These are phyloP conservation scores for Agroathelia rolfsii DNA, from an alignment of 1,284 basidiomycete species.

Conservation along the genomic window DNA sequence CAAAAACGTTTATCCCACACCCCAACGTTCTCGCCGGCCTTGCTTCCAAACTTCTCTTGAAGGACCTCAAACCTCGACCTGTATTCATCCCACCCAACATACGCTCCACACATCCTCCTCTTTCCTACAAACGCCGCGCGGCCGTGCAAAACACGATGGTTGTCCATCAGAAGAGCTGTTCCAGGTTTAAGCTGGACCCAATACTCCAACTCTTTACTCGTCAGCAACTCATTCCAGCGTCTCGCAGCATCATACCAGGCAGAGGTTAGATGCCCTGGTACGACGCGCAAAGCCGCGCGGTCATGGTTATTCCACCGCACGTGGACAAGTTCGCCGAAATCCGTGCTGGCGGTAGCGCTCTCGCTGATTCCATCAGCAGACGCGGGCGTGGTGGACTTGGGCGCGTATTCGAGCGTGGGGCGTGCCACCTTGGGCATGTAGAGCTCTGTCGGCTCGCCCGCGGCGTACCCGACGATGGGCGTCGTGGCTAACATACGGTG, in stretches of 20 bases:
- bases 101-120: constrained; percentile 91
- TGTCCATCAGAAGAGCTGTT: constrained; percentile 84
- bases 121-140: constrained; percentile 83
- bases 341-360: too few species aligned
- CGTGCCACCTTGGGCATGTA: too few species aligned
- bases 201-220: constrained; percentile 77
- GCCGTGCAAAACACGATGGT: constrained; percentile 91
- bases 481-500: constrained; percentile 67
- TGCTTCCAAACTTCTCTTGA: constrained; percentile 38
- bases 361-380: too few species aligned
- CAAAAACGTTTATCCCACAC: too few species aligned
- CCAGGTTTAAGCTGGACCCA: constrained; percentile 87
- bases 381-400: constrained; percentile 61
- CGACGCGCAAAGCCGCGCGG: constrained; percentile 64
- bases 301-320: constrained; percentile 97
- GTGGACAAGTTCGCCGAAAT: constrained; percentile 52
- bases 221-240: constrained; percentile 70
- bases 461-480: constrained; percentile 79
- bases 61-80: constrained; percentile 68
- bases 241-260: constrained; percentile 76
- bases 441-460: constrained; percentile 61
- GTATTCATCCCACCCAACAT: constrained; percentile 88
- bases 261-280: neutral
- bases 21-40: constrained; percentile 17
- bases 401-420: too few species aligned